Conservation (phyloP, 352 stramenopile species). For the Saprolegnia parasitica region DNA sequence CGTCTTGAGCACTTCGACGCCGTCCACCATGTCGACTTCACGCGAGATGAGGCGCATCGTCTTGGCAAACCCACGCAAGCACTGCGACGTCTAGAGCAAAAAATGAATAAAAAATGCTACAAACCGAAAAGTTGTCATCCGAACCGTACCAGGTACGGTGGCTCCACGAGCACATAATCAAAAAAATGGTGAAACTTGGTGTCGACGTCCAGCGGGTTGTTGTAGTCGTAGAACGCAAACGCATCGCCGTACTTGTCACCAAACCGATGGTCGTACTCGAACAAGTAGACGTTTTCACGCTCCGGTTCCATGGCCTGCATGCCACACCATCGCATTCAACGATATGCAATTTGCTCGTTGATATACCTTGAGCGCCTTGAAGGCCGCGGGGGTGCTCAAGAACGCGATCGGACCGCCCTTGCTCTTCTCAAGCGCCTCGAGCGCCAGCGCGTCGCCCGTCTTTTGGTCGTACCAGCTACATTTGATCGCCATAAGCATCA, state of each 20-base stretch:
- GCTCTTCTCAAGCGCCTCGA: conserved; percentile 26
- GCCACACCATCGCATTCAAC: background rate
- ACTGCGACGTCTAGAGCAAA: conserved; percentile 14
- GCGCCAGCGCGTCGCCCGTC: conserved; percentile 19
- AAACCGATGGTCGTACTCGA: conserved; percentile 30
- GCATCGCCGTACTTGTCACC: conserved; percentile 24
- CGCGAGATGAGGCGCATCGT: conserved; percentile 27
- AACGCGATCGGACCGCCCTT: conserved; percentile 27
- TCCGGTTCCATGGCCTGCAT: conserved; percentile 19
- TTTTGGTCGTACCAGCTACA: conserved; percentile 30
- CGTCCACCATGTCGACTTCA: background rate
- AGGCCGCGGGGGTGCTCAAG: conserved; percentile 28
- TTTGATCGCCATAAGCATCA: background rate
- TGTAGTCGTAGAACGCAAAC: conserved; percentile 31
- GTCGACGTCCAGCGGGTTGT: conserved; percentile 18
- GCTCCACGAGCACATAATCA: conserved; percentile 28
- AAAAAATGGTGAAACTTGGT: conserved; percentile 27
- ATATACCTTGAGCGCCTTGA: conserved; percentile 26
- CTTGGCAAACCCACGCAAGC: conserved; percentile 25
- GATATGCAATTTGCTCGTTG: too few relatives aligned
- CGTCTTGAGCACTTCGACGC: conserved; percentile 9
- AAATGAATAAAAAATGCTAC: background rate
- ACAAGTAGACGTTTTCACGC: conserved; percentile 27
- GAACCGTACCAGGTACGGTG: conserved; percentile 21
- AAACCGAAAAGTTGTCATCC: background rate